Evolutionary conservation across 805 yeast species (phyloP).

Genomic region (Wickerhamiella slavikovae): DNA sequence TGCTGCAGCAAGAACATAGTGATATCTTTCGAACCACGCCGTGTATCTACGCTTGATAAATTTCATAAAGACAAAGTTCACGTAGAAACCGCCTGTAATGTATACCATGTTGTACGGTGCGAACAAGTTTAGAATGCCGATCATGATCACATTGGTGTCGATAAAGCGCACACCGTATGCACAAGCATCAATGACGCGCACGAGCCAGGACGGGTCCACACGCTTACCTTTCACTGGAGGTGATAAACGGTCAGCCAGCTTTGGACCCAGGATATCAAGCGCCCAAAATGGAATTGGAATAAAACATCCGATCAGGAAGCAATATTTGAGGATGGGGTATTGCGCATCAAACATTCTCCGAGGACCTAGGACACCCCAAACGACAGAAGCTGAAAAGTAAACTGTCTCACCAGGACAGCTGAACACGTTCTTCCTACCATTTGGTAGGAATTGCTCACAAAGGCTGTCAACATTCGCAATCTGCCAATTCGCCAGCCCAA

Average conservation of each 20-base stretch:
- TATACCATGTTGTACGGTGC: conserved; percentile 11
- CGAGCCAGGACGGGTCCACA: no score
- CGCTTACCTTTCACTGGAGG: conserved; percentile 22
- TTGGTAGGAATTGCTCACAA: conserved; percentile 26
- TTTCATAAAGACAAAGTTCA: conserved; percentile 4
- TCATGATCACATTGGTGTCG: conserved; percentile 23
- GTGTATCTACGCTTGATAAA: conserved; percentile 25
- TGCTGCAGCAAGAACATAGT: conserved; percentile 33
- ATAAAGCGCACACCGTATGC: conserved; percentile 19
- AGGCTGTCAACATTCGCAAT: conserved; percentile 22
- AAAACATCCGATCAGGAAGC: conserved; percentile 34
- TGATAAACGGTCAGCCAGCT: conserved; percentile 9
- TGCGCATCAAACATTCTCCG: conserved; percentile 26
- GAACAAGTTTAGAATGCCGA: conserved; percentile 3
- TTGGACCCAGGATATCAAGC: conserved; percentile 9
- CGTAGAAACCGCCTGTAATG: conserved; percentile 6
- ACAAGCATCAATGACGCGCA: not conserved
- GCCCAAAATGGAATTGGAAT: conserved; percentile 10
- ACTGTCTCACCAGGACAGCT: conserved; percentile 21
- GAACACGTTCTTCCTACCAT: conserved; percentile 21
- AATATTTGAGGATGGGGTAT: conserved; percentile 42
- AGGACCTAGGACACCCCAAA: conserved; percentile 47
- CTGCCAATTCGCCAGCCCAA: conserved; percentile 25
- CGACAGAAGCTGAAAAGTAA: conserved; percentile 29
- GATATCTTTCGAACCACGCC: conserved; percentile 32